Base-by-base conservation (phyloP, 306 rosid genomes). In the Quercus engelmannii region DNA sequence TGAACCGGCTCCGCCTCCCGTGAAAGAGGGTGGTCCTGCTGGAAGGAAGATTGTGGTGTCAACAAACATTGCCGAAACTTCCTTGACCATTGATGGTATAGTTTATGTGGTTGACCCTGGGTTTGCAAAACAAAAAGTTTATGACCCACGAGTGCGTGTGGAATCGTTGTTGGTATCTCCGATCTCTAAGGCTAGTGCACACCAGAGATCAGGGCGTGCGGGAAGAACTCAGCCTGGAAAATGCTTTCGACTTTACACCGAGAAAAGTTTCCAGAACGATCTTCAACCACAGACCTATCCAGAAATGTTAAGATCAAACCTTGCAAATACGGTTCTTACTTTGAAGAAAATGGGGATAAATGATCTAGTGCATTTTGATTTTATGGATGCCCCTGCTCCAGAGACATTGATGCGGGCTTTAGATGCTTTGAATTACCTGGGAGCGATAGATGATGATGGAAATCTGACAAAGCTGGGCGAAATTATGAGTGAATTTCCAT, bases 141-240 rank as follows among this genome's bases (percentile, higher is more conserved):
- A 94, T 84, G 92, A 94, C 77, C 99, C 97, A 28, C 87, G 97
- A 58, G 89, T 92, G 64, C 94, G 97, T 49, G 97, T 92, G 10
- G 97, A 94, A 81, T 94, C 97, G 21, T 83, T 94, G 87, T 87
- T 94, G 85, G 99, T 92, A 70, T 94, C 99, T 74, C 97, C 97
- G 20, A 92, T 91, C 74, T 94, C 97, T 13, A 94, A 92, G 80
- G 99, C 97, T 35, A 94, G 97, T 85, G 99, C 99, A 15, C 99
- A 92, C 80, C 97, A 94, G 86, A 92, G 97, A 85, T 94, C 98
- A 21, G 97, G 97, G 7, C 95, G 97, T 88, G 97, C 98, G 64
- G 97, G 98, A 76, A 94, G 98, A 87, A 94, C 98, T 74, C 97
- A 87, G 75, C 99, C 97, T 3, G 99, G 99, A 74, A 94, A 94